phyloP scores from a whole-genome alignment of 2,329 filamentous ascomycete species.

The Colletotrichum cordylinicola region DNA sequence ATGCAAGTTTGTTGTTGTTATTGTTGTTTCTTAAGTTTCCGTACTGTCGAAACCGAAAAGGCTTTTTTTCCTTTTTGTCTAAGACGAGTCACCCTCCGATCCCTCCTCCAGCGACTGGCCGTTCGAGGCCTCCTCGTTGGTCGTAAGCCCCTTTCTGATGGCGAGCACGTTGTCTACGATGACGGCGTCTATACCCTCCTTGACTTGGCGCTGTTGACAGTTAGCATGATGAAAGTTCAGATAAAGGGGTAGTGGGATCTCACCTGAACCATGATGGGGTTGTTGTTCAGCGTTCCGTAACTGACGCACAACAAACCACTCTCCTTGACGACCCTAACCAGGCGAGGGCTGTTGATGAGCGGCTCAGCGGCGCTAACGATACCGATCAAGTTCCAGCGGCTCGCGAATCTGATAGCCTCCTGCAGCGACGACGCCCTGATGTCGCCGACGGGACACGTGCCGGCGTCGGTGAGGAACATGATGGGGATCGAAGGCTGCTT shows the following conservation, averaged over 20 bases:
- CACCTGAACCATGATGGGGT: slow-evolving; percentile 83
- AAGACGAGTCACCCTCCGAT: slow-evolving; percentile 6
- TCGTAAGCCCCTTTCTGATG: slow-evolving; percentile 87
- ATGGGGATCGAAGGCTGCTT: slow-evolving; percentile 98
- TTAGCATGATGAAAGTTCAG: background rate
- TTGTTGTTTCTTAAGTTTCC: background rate
- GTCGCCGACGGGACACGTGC: slow-evolving; percentile 81
- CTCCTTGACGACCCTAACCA: slow-evolving; percentile 94
- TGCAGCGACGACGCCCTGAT: slow-evolving; percentile 90
- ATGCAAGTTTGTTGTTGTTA: background rate
- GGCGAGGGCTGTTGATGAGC: slow-evolving; percentile 83
- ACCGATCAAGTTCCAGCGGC: slow-evolving; percentile 91
- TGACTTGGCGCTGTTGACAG: slow-evolving; percentile 75
- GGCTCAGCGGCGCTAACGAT: slow-evolving; percentile 90
- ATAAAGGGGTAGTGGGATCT: no score
- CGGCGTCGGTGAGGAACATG: slow-evolving; percentile 91
- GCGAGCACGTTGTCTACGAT: slow-evolving; percentile 95
- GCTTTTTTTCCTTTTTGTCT: background rate
- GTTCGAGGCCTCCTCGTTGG: slow-evolving; percentile 26
- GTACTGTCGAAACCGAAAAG: slow-evolving; percentile 11
- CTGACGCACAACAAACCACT: slow-evolving; percentile 92
- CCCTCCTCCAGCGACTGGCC: slow-evolving; percentile 24
- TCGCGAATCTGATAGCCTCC: slow-evolving; percentile 93
- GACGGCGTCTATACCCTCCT: slow-evolving; percentile 95
- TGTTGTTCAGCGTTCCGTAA: slow-evolving; percentile 91